Evolutionary conservation across 2,329 filamentous ascomycete genomes (phyloP).

Genomic region (Onygena corvina): DNA sequence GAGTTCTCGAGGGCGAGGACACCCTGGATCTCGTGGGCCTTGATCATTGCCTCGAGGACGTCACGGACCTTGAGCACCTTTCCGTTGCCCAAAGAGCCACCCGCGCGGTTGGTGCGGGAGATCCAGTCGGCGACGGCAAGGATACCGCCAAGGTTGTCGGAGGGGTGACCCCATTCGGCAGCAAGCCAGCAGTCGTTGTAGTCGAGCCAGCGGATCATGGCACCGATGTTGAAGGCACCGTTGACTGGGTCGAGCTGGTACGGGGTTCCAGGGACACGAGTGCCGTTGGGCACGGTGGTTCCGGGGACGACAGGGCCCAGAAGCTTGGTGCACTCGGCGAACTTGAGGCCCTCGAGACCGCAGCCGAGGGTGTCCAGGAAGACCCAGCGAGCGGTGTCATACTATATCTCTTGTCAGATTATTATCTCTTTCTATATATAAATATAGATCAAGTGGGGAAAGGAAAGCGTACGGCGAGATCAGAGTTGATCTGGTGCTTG

Average conservation of each 20-base stretch:
- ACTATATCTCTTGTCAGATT: conserved; percentile 44
- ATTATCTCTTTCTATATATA: not conserved
- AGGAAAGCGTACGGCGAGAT: conserved; percentile 63
- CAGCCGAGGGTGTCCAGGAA: conserved; percentile 95
- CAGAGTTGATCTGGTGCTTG: conserved; percentile 79
- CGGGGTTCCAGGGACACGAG: conserved; percentile 78
- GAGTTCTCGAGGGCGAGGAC: conserved; percentile 95
- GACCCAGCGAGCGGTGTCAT: conserved; percentile 91
- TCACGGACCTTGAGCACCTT: conserved; percentile 83
- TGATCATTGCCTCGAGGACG: conserved; percentile 94
- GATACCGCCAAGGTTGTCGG: conserved; percentile 94
- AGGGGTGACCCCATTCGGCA: conserved; percentile 97
- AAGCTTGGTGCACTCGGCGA: conserved; percentile 91
- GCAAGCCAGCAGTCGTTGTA: conserved; percentile 99
- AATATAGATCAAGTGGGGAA: not conserved
- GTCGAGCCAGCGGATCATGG: conserved; percentile 98
- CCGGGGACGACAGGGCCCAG: conserved; percentile 85
- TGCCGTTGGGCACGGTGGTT: conserved; percentile 81
- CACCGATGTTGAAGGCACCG: conserved; percentile 96
- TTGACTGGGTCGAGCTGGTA: conserved; percentile 93
- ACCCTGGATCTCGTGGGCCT: conserved; percentile 97
- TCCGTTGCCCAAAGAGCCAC: conserved; percentile 56
- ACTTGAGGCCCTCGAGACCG: conserved; percentile 86
- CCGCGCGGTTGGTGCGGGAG: conserved; percentile 81
- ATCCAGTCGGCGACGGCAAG: conserved; percentile 96